These are phyloP conservation scores for Jaenimonas drosophilae DNA, from an alignment of 208 protist species.

Conservation along the genomic window DNA sequence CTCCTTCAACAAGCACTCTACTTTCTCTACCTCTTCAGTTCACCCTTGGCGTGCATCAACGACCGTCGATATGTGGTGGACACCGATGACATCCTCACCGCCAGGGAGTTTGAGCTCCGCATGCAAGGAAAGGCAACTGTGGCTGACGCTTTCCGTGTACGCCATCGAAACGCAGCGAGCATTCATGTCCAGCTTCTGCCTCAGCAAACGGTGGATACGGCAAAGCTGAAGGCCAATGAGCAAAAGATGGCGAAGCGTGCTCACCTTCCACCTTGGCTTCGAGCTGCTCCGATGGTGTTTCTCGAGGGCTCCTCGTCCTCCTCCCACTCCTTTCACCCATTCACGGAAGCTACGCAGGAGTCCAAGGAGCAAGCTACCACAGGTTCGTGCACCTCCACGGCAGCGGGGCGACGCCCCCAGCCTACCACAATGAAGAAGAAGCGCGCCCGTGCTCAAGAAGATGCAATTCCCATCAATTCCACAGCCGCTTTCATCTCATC, in stretches of 20 bases:
- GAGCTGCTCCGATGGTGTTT: conserved; percentile 5
- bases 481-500: conserved; percentile 28
- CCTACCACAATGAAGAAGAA: too few relatives aligned
- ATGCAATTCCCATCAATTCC: too few relatives aligned
- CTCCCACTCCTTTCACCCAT: too few relatives aligned
- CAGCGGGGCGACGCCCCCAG: too few relatives aligned
- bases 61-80: conserved; percentile 48
- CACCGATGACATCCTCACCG: conserved; percentile 67
- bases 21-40: conserved; percentile 55
- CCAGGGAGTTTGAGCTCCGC: conserved; percentile 53
- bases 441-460: too few relatives aligned
- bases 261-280: conserved; percentile 77
- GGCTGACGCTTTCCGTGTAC: conserved; percentile 70
- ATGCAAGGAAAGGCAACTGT: conserved; percentile 39
- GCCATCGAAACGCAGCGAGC: conserved; percentile 46
- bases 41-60: conserved; percentile 58
- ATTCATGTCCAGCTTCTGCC: conserved; percentile 51
- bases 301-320: too few relatives aligned
- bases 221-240: conserved; percentile 22
- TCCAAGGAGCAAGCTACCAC: too few relatives aligned
- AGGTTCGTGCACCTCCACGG: too few relatives aligned
- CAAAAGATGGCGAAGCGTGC: conserved; percentile 65
- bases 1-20: conserved; percentile 78
- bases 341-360: too few relatives aligned
- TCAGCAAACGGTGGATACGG: conserved; percentile 30